Evolutionary conservation across 306 rosid species (phyloP), one percentile per base, ranked within the genome.

Genomic region (Arachis stenosperma): DNA sequence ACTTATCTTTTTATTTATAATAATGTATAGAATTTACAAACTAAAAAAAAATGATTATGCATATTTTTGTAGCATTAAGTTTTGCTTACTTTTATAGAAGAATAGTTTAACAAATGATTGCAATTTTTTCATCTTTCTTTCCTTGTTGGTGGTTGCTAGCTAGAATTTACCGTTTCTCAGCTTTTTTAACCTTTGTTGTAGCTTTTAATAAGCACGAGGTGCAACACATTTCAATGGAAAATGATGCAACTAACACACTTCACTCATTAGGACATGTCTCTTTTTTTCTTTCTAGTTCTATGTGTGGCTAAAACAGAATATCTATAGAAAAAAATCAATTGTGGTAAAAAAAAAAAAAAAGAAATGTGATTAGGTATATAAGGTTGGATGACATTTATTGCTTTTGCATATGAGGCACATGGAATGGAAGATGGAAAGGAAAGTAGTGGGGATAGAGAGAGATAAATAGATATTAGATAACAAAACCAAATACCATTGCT

Each of bases 301-400:
- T 30, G 13, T 50, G 69, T 36, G 76, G 57, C 58, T 63, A 63
- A 61, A 71, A 60, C n/a, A 29, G 51, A 65, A 55, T 65, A 61
- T 69, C n/a, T 33, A 42, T 54, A 37, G 30, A 37, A 47, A 73
- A 74, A 51, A 70, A 40, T 44, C 46, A 78, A 58, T 50, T 48
- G 5, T 48, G 15, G 15, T 48, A 60, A 42, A 11, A 77, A 9
- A 54, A n/a, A 47, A 13, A 7, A 41, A 57, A 78, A 57, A 52
- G 15, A 14, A 77, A 15, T 8, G 62, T 53, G 81, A 76, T 78
- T 85, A 78, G 84, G 81, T 85, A 76, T 84, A 80, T 82, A 66
- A 11, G 67, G 57, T 4, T 77, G 6, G 67, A 74, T 71, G 15
- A 42, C 41, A 75, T 36, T 76, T 73, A 61, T 65, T 33, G 4